Evolutionary conservation across 371 early-diverging fungal species (phyloP).

Genomic region (Ecytonucleospora hepatopenaei): DNA sequence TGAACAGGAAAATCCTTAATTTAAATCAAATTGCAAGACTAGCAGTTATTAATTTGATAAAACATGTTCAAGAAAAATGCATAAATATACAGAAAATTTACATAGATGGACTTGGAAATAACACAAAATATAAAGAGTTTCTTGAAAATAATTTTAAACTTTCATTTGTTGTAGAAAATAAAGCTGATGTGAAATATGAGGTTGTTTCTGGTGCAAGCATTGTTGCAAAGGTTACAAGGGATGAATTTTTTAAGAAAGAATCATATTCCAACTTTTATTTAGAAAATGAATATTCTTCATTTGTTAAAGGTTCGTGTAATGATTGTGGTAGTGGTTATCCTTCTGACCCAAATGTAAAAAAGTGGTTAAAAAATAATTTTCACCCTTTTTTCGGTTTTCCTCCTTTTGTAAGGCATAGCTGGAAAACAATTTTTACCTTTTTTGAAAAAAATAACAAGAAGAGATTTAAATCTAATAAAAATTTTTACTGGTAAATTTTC

Average conservation of each 20-base stretch:
- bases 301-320: no score
- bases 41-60: conserved; percentile 59
- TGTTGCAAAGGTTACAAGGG: conserved; percentile 87
- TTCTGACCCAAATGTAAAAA: conserved; percentile 74
- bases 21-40: conserved; percentile 82
- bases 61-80: conserved; percentile 20
- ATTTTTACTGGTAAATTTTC: no score
- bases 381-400: conserved; percentile 83
- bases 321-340: conserved; percentile 90
- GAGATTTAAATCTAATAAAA: no score
- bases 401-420: conserved; percentile 75
- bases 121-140: conserved; percentile 67
- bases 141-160: conserved; percentile 65
- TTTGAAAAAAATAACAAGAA: no score
- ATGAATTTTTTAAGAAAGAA: conserved; percentile 56
- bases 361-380: conserved; percentile 67
- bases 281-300: neutral
- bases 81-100: conserved; percentile 55
- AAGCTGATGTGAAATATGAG: conserved; percentile 84
- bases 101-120: conserved; percentile 90
- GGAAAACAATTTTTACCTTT: conserved; percentile 89
- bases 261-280: conserved; percentile 57
- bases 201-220: conserved; percentile 95
- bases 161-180: conserved; percentile 69
- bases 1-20: conserved; percentile 60